Percentiles rank a stretch among this genome's conserved stretches.
Evolutionary conservation across 441 rosid species (phyloP).

Genomic region (Capsella rubella): DNA sequence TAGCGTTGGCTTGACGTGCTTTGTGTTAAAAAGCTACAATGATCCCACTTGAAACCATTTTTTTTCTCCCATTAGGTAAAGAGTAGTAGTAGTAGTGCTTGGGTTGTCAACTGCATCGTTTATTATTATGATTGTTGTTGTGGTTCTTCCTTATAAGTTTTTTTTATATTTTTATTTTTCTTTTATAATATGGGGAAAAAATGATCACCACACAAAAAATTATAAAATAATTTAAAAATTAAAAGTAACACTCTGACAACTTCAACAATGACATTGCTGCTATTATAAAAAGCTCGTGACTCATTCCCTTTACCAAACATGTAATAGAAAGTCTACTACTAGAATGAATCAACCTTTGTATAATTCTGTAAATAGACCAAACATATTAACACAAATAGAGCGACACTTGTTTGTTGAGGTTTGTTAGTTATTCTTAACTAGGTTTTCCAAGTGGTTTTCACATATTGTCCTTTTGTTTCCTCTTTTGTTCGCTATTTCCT

Average conservation of each 20-base stretch:
- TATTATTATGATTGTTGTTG: slow-evolving; percentile 21
- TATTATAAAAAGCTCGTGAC: slow-evolving; percentile 37
- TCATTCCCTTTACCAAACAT: slow-evolving; percentile 24
- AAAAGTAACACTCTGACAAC: slow-evolving; percentile 32
- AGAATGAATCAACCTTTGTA: slow-evolving; percentile 29
- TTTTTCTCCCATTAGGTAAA: slow-evolving; percentile 15
- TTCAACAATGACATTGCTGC: slow-evolving; percentile 43
- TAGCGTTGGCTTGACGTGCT: slow-evolving; percentile 45
- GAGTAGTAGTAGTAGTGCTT: slow-evolving; percentile 30
- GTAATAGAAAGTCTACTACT: background rate
- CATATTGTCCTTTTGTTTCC: slow-evolving; percentile 34
- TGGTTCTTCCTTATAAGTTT: slow-evolving; percentile 42
- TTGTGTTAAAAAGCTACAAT: slow-evolving; percentile 41
- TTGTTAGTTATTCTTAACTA: slow-evolving; percentile 32
- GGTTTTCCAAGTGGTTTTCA: slow-evolving; percentile 29
- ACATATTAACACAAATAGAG: slow-evolving; percentile 26
- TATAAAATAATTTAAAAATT: background rate
- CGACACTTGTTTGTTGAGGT: slow-evolving; percentile 26
- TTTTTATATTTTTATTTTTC: background rate
- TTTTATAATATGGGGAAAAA: slow-evolving; percentile 6
- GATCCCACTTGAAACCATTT: slow-evolving; percentile 37
- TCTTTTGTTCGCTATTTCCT: slow-evolving; percentile 28
- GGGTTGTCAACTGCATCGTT: slow-evolving; percentile 38
- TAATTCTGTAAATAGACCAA: slow-evolving; percentile 36
- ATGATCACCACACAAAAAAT: slow-evolving; percentile 28